Conservation (phyloP, 352 stramenopile species). For the Thraustochytrium striatum region DNA sequence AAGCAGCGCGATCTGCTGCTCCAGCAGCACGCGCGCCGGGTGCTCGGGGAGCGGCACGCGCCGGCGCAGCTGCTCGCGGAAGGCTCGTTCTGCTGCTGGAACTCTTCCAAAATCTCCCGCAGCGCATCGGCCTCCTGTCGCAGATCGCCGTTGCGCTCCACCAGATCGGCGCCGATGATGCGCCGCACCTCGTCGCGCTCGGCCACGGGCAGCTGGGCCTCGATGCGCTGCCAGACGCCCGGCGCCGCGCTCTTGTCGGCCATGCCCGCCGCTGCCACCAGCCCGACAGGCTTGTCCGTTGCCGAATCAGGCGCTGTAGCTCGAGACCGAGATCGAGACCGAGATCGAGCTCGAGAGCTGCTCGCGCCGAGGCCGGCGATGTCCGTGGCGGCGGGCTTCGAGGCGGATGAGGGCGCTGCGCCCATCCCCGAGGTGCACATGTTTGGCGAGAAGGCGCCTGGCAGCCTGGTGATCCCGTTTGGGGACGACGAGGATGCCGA, state of each 20-base stretch:
- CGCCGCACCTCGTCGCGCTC: conserved; percentile 31
- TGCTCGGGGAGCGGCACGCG: conserved; percentile 17
- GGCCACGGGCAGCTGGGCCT: neutral
- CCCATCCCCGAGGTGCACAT: neutral
- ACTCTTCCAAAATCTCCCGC: conserved; percentile 31
- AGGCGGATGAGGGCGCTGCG: neutral
- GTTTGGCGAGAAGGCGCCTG: conserved; percentile 24
- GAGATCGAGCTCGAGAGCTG: neutral
- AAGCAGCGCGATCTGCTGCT: conserved; percentile 36
- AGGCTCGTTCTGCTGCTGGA: conserved; percentile 41
- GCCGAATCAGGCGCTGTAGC: neutral
- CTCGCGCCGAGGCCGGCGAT: neutral
- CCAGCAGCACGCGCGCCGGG: conserved; percentile 16
- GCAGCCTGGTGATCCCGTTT: conserved; percentile 30
- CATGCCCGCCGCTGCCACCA: neutral
- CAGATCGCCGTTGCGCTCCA: conserved; percentile 10
- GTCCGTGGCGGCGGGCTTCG: neutral
- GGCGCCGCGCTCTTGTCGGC: neutral
- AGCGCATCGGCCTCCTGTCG: conserved; percentile 14
- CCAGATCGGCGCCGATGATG: neutral
- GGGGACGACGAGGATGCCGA: conserved; percentile 26
- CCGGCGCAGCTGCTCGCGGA: neutral
- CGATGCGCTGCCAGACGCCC: conserved; percentile 10
- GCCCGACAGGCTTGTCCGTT: neutral
- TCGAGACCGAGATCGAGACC: neutral